Evolutionary conservation across 2,329 filamentous ascomycete genomes (phyloP).

Genomic region (Monosporascus sp.): DNA sequence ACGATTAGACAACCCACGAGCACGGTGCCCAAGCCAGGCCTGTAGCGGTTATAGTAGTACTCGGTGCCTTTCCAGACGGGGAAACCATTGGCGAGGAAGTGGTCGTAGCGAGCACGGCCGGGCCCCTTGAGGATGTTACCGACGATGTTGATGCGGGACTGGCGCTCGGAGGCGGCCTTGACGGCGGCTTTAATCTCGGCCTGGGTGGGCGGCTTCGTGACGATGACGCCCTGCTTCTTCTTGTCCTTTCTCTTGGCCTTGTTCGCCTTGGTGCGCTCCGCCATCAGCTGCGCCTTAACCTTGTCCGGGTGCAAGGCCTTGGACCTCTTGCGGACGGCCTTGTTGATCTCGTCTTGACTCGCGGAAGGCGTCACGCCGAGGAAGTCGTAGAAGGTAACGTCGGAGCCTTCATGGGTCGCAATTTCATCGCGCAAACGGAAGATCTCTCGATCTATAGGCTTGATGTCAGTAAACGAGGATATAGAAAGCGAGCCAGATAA

Average conservation of each 20-base stretch:
- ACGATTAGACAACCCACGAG: slow-evolving; percentile 75
- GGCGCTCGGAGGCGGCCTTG: slow-evolving; percentile 77
- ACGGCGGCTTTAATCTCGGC: slow-evolving; percentile 71
- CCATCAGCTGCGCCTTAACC: slow-evolving; percentile 76
- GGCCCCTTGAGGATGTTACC: slow-evolving; percentile 79
- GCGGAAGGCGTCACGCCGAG: slow-evolving; percentile 70
- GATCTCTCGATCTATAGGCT: slow-evolving; percentile 79
- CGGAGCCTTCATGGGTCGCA: slow-evolving; percentile 63
- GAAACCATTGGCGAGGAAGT: slow-evolving; percentile 90
- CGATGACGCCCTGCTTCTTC: slow-evolving; percentile 57
- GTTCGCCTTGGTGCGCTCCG: slow-evolving; percentile 56
- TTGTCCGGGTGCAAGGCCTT: slow-evolving; percentile 89
- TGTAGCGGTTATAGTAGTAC: slow-evolving; percentile 95
- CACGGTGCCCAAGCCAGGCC: slow-evolving; percentile 83
- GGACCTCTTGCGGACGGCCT: slow-evolving; percentile 87
- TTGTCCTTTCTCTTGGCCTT: slow-evolving; percentile 45
- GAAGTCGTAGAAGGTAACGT: slow-evolving; percentile 92
- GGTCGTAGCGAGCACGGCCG: slow-evolving; percentile 82
- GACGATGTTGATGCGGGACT: slow-evolving; percentile 79
- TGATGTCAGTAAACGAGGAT: neutral
- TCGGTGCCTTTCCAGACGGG: slow-evolving; percentile 95
- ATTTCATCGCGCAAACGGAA: slow-evolving; percentile 93
- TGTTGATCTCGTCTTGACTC: slow-evolving; percentile 82
- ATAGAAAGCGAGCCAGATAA: neutral
- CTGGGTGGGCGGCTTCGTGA: slow-evolving; percentile 66